Evolutionary conservation across 192 early-diverging fungal genomes (phyloP).

Genomic region (Spinellus fusiger): DNA sequence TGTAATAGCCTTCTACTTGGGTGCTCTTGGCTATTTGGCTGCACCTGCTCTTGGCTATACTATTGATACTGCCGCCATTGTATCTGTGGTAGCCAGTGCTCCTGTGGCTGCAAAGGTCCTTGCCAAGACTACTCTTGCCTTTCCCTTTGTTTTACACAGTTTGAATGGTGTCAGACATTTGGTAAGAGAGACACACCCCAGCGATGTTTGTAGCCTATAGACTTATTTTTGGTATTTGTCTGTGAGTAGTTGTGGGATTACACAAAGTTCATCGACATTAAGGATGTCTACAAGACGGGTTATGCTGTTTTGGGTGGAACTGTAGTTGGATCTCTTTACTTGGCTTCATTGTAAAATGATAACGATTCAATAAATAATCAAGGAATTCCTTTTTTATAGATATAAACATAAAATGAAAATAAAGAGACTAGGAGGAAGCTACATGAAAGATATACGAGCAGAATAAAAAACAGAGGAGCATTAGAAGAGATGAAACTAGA

Average conservation of each 20-base stretch:
- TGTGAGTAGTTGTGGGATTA: conserved; percentile 73
- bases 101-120: conserved; percentile 64
- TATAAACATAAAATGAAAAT: too few relatives aligned
- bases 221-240: not conserved
- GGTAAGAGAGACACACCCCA: conserved; percentile 43
- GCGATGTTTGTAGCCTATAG: not conserved
- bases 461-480: too few relatives aligned
- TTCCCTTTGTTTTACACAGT: conserved; percentile 75
- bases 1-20: conserved; percentile 52
- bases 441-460: too few relatives aligned
- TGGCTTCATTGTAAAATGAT: conserved; percentile 32
- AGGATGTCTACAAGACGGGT: conserved; percentile 79
- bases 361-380: conserved; percentile 1
- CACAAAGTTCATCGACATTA: conserved; percentile 56
- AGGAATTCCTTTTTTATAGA: too few relatives aligned
- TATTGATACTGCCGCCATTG: conserved; percentile 63
- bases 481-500: too few relatives aligned
- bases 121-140: conserved; percentile 65
- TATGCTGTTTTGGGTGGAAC: conserved; percentile 61
- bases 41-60: conserved; percentile 54
- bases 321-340: conserved; percentile 20
- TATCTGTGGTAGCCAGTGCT: conserved; percentile 55
- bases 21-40: conserved; percentile 62
- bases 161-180: conserved; percentile 88
- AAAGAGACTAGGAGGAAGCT: too few relatives aligned